Conservation (phyloP, 768 basidiomycete genomes). For the Strobilomyces confusus region DNA sequence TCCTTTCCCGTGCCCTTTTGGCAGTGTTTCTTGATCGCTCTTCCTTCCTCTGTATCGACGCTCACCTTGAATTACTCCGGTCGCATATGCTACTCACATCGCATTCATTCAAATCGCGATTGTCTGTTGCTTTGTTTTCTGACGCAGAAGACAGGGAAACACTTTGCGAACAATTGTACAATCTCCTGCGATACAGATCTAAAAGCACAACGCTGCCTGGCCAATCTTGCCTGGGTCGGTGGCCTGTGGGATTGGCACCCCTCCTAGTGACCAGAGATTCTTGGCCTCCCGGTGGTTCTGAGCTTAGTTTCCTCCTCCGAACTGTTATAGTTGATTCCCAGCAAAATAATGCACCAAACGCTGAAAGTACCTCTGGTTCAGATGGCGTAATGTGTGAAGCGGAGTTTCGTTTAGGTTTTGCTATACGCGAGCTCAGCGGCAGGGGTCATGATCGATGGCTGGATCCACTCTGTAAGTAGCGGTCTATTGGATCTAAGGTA, state of each 20-base stretch:
- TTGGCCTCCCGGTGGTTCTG: slow-evolving; percentile 87
- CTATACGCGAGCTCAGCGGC: slow-evolving; percentile 69
- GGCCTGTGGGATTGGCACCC: slow-evolving; percentile 72
- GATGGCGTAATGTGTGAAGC: slow-evolving; percentile 52
- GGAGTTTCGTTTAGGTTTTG: slow-evolving; percentile 77
- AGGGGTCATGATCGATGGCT: slow-evolving; percentile 73
- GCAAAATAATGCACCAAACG: slow-evolving; percentile 29
- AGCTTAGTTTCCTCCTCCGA: slow-evolving; percentile 77
- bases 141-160: slow-evolving; percentile 54
- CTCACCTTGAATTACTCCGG: slow-evolving; percentile 65
- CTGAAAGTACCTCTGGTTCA: slow-evolving; percentile 26
- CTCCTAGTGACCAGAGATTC: slow-evolving; percentile 66
- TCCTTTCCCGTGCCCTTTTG: slow-evolving; percentile 65
- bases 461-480: slow-evolving; percentile 71
- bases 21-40: slow-evolving; percentile 59
- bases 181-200: slow-evolving; percentile 21
- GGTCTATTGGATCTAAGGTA: not conserved
- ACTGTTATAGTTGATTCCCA: slow-evolving; percentile 84
- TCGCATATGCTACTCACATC: slow-evolving; percentile 74
- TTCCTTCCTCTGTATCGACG: slow-evolving; percentile 61
- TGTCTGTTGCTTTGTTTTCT: slow-evolving; percentile 72
- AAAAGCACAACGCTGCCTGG: slow-evolving; percentile 18
- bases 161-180: slow-evolving; percentile 26
- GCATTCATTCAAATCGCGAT: slow-evolving; percentile 66
- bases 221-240: slow-evolving; percentile 27